These are phyloP conservation scores for Microcyclospora tardicrescens DNA, from an alignment of 2,329 filamentous ascomycete genomes.

Conservation along the genomic window DNA sequence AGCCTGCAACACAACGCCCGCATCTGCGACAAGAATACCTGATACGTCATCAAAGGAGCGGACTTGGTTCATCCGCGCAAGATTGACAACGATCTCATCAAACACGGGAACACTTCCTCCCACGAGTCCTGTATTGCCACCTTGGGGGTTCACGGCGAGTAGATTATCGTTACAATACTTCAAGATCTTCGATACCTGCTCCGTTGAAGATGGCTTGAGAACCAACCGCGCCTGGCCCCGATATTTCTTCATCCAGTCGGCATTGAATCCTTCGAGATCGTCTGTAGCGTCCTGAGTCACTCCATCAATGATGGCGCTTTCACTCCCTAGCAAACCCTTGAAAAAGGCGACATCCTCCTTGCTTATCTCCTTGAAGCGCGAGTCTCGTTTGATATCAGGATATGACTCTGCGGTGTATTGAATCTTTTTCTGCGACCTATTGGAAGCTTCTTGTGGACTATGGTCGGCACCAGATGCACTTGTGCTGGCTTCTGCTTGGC, in stretches of 20 bases:
- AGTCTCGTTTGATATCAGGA: slow-evolving; percentile 67
- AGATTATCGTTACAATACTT: slow-evolving; percentile 90
- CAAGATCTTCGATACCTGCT: slow-evolving; percentile 81
- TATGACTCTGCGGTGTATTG: slow-evolving; percentile 80
- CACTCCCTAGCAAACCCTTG: slow-evolving; percentile 60
- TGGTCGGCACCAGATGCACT: slow-evolving; percentile 19
- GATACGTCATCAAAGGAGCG: slow-evolving; percentile 87
- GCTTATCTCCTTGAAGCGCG: slow-evolving; percentile 60
- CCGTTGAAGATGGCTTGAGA: slow-evolving; percentile 68
- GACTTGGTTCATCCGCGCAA: slow-evolving; percentile 81
- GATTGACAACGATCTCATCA: slow-evolving; percentile 92
- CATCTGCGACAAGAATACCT: slow-evolving; percentile 78
- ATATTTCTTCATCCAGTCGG: slow-evolving; percentile 99
- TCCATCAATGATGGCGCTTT: slow-evolving; percentile 73
- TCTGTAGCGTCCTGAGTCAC: slow-evolving; percentile 59
- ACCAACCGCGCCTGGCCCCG: slow-evolving; percentile 79
- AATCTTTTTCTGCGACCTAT: slow-evolving; percentile 31
- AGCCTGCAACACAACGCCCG: slow-evolving; percentile 79
- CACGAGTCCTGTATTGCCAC: slow-evolving; percentile 91
- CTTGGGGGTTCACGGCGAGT: slow-evolving; percentile 90
- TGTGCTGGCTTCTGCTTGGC: slow-evolving; percentile 16
- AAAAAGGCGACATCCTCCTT: slow-evolving; percentile 73
- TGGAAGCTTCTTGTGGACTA: slow-evolving; percentile 14
- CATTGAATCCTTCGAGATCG: slow-evolving; percentile 85
- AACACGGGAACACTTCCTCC: slow-evolving; percentile 94